phyloP scores from a whole-genome alignment of 176 grass and related monocot genomes.

The Hyparrhenia diplandra region DNA sequence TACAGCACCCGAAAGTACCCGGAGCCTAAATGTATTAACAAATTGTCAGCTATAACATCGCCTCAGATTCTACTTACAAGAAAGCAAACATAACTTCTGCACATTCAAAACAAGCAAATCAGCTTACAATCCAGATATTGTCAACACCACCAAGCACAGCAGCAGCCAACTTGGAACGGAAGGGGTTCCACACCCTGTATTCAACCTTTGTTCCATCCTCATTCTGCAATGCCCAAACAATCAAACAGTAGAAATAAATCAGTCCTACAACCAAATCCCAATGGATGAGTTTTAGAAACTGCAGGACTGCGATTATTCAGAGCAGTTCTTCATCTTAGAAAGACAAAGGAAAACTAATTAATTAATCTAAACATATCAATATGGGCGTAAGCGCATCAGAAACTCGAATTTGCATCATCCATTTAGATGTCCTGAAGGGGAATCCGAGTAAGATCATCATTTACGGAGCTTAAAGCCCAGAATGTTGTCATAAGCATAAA shows the following conservation, averaged over 20 bases:
- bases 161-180: constrained; percentile 88
- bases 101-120: background rate
- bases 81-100: background rate
- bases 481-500: background rate
- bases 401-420: too few relatives aligned
- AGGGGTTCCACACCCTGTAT: constrained; percentile 86
- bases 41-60: background rate
- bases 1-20: constrained; percentile 73
- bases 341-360: too few relatives aligned
- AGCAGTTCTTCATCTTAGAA: too few relatives aligned
- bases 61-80: too few relatives aligned
- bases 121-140: constrained; percentile 82
- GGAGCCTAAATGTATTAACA: constrained; percentile 39
- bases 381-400: too few relatives aligned
- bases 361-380: too few relatives aligned
- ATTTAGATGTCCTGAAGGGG: too few relatives aligned
- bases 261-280: background rate
- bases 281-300: background rate
- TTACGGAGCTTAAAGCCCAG: too few relatives aligned
- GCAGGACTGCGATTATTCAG: too few relatives aligned
- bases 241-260: background rate
- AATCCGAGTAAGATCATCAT: too few relatives aligned
- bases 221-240: constrained; percentile 28
- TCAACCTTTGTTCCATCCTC: constrained; percentile 75
- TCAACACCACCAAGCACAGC: constrained; percentile 83